These are phyloP conservation scores for Ganoderma resinaceum DNA, from an alignment of 1,284 basidiomycete genomes.

Conservation along the genomic window DNA sequence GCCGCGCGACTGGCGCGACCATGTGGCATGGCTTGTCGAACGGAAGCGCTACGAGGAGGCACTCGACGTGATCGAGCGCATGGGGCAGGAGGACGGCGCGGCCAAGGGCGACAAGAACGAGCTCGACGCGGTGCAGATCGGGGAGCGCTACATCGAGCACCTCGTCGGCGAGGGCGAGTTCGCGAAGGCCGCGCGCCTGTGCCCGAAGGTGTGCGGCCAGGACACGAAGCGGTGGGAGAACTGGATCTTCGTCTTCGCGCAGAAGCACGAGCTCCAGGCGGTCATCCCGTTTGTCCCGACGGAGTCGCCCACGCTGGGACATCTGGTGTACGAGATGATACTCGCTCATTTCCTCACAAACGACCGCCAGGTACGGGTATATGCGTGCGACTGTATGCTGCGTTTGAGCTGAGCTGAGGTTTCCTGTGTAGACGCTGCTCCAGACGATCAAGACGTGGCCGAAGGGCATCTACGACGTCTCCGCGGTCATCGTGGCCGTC, in stretches of 20 bases:
- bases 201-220: constrained; percentile 85
- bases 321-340: constrained; percentile 95
- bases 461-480: constrained; percentile 87
- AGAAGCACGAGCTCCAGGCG: constrained; percentile 82
- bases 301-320: constrained; percentile 79
- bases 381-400: neutral
- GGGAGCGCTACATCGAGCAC: constrained; percentile 84
- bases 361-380: constrained; percentile 66
- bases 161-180: constrained; percentile 79
- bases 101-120: constrained; percentile 43
- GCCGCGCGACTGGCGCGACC: constrained; percentile 89
- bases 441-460: constrained; percentile 91
- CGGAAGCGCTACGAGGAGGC: constrained; percentile 89
- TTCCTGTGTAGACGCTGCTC: constrained; percentile 66
- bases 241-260: constrained; percentile 93
- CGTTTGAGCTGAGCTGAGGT: constrained; percentile 5
- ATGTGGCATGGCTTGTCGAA: constrained; percentile 94
- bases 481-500: constrained; percentile 88
- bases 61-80: constrained; percentile 80
- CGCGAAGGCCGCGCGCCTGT: constrained; percentile 84
- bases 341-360: constrained; percentile 86
- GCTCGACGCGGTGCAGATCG: constrained; percentile 79
- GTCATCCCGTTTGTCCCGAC: constrained; percentile 94
- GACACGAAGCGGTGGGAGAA: constrained; percentile 90
- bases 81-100: constrained; percentile 43